Evolutionary conservation across 257 asterid genomes (phyloP).

Genomic region (Phtheirospermum japonicum): DNA sequence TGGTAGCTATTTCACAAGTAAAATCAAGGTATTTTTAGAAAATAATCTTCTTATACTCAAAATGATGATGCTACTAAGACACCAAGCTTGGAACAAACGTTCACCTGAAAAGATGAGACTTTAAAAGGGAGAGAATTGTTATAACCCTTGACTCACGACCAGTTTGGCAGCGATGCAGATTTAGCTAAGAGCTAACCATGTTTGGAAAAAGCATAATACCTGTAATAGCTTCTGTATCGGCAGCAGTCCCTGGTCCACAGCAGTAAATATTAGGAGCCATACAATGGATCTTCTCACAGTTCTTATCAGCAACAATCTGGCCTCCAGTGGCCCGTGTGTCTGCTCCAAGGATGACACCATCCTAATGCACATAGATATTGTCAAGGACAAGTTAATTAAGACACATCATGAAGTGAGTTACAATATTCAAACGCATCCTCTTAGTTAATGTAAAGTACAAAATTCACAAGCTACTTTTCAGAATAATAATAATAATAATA

Average conservation of each 20-base stretch:
- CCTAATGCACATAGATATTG: constrained; percentile 43
- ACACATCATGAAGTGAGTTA: background rate
- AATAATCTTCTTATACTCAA: constrained; percentile 18
- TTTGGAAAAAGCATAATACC: constrained; percentile 59
- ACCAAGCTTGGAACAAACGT: constrained; percentile 22
- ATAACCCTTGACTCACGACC: constrained; percentile 94
- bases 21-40: no score
- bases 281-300: no score
- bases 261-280: no score
- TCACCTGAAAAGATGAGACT: constrained; percentile 87
- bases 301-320: no score
- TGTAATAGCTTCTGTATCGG: constrained; percentile 92
- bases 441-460: no score
- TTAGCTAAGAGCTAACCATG: constrained; percentile 94
- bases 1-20: no score
- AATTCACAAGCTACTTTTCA: background rate
- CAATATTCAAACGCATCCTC: background rate
- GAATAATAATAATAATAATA: no score
- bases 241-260: no score
- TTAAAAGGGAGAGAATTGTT: constrained; percentile 77
- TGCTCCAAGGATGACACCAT: no score
- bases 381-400: constrained; percentile 20
- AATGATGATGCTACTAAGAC: constrained; percentile 7
- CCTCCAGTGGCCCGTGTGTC: no score
- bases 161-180: constrained; percentile 80